A percentile compares a stretch with the other conserved stretches of the same genome.
These are phyloP conservation scores for Eimeria falciformis DNA, from an alignment of 169 alveolate species.

Conservation along the genomic window DNA sequence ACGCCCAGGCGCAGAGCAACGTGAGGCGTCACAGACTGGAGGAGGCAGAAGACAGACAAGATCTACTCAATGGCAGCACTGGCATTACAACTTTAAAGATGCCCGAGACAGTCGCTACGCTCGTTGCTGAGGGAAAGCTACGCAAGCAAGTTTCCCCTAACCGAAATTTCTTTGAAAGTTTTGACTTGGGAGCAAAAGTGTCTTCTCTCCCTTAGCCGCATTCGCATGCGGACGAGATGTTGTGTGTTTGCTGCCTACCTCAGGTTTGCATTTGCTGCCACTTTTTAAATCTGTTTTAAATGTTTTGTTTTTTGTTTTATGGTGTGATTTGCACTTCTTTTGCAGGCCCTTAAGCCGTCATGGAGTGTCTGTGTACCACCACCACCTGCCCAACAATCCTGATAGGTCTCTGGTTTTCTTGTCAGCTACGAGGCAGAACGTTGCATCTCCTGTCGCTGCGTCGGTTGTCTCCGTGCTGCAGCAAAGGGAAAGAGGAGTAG, in stretches of 20 bases:
- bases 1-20: slow-evolving; percentile 27
- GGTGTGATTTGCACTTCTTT: too few species aligned
- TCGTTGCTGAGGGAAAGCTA: slow-evolving; percentile 18
- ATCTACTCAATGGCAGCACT: too few species aligned
- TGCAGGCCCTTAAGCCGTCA: slow-evolving; percentile 19
- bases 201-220: background rate
- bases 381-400: background rate
- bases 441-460: slow-evolving; percentile 58
- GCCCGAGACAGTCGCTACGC: slow-evolving; percentile 11
- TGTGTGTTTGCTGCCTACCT: too few species aligned
- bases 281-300: background rate
- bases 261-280: slow-evolving; percentile 28
- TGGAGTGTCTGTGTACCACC: slow-evolving; percentile 38
- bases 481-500: slow-evolving; percentile 87
- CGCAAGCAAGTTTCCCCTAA: slow-evolving; percentile 8
- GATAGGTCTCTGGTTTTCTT: background rate
- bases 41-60: slow-evolving; percentile 1
- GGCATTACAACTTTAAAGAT: slow-evolving; percentile 11
- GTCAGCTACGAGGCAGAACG: background rate
- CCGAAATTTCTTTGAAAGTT: slow-evolving; percentile 7
- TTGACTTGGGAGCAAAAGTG: too few species aligned
- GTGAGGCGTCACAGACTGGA: slow-evolving; percentile 15
- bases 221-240: background rate
- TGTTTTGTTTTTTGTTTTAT: too few species aligned
- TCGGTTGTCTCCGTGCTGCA: slow-evolving; percentile 31